Evolutionary conservation across 306 rosid genomes (phyloP).

Genomic region (Hippophae tibetana): DNA sequence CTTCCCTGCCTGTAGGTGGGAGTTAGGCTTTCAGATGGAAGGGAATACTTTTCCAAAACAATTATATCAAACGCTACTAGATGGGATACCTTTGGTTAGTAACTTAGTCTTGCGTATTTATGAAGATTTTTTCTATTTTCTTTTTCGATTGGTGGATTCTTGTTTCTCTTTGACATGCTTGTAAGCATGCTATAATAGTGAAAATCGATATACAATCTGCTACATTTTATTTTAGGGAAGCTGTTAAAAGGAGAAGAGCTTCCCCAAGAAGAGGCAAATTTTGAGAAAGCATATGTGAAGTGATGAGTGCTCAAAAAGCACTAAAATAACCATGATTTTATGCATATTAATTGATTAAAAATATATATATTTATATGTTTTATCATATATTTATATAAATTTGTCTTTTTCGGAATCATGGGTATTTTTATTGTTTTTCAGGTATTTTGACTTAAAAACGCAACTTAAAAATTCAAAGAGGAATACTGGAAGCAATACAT

Average conservation of each 20-base stretch:
- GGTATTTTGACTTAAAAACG: no score
- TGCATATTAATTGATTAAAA: no score
- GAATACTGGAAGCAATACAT: no score
- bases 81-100: slow-evolving; percentile 98
- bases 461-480: no score
- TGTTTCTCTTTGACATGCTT: slow-evolving; percentile 14
- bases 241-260: slow-evolving; percentile 53
- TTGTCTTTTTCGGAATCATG: no score
- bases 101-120: slow-evolving; percentile 1
- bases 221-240: slow-evolving; percentile 43
- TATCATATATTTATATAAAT: no score
- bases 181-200: slow-evolving; percentile 6
- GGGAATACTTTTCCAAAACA: slow-evolving; percentile 77
- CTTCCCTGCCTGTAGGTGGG: slow-evolving; percentile 44
- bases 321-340: no score
- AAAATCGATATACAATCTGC: slow-evolving; percentile 13
- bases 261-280: slow-evolving; percentile 81
- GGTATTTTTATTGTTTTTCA: no score
- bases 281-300: slow-evolving; percentile 73
- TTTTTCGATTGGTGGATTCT: slow-evolving; percentile 16
- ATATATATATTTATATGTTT: no score
- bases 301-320: no score
- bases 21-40: slow-evolving; percentile 73
- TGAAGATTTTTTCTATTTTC: background rate
- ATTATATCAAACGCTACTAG: slow-evolving; percentile 93